phyloP scores from a whole-genome alignment of 2,329 filamentous ascomycete species.

The Emmonsia crescens region DNA sequence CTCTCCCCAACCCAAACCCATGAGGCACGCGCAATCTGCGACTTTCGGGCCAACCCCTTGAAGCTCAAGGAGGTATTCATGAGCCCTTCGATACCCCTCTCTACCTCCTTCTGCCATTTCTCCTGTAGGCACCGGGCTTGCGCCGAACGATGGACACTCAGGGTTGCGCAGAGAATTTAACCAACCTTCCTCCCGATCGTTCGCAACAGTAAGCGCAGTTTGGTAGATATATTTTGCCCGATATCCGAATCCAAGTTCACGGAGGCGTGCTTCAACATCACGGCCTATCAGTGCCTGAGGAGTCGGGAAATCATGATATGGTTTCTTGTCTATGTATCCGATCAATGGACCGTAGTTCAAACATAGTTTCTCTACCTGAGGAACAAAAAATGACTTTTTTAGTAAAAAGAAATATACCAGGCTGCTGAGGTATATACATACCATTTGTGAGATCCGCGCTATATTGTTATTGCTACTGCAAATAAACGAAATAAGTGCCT shows the following conservation, averaged over 20 bases:
- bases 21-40: slow-evolving; percentile 89
- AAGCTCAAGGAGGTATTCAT: slow-evolving; percentile 65
- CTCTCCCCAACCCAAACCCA: slow-evolving; percentile 93
- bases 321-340: slow-evolving; percentile 54
- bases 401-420: neutral
- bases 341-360: slow-evolving; percentile 70
- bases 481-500: slow-evolving; percentile 85
- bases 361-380: slow-evolving; percentile 73
- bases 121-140: slow-evolving; percentile 33
- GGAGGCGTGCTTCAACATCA: slow-evolving; percentile 68
- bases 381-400: neutral
- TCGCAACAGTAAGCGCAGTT: slow-evolving; percentile 65
- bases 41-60: slow-evolving; percentile 94
- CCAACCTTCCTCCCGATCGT: slow-evolving; percentile 61
- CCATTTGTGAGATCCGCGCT: slow-evolving; percentile 88
- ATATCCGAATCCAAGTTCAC: slow-evolving; percentile 85
- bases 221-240: slow-evolving; percentile 83
- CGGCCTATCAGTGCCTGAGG: slow-evolving; percentile 61
- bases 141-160: slow-evolving; percentile 51
- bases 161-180: slow-evolving; percentile 68
- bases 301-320: slow-evolving; percentile 79
- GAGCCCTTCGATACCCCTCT: slow-evolving; percentile 65
- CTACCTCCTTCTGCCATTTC: slow-evolving; percentile 42
- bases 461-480: slow-evolving; percentile 99
- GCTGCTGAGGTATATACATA: slow-evolving; percentile 23